These are phyloP conservation scores for Colletotrichum camelliae DNA, from an alignment of 2,329 filamentous ascomycete genomes.

Conservation along the genomic window DNA sequence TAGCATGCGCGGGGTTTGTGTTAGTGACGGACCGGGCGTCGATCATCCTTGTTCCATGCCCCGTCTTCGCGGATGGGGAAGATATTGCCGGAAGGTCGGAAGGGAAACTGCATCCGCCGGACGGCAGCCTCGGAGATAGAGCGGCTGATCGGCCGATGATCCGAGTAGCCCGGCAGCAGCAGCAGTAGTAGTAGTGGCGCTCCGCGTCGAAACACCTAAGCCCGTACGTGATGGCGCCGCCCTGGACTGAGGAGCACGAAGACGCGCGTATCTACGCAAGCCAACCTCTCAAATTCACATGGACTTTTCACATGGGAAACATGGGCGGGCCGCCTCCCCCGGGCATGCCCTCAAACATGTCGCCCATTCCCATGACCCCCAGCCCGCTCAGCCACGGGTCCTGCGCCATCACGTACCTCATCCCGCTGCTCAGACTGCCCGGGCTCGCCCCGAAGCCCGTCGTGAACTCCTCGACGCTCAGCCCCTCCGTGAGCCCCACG, in stretches of 20 bases:
- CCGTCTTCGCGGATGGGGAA: neutral
- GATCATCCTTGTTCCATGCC: neutral
- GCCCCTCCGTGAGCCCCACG: constrained; percentile 9
- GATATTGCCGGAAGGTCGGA: neutral
- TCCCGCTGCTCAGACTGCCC: constrained; percentile 26
- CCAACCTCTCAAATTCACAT: no score
- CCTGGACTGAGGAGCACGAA: neutral
- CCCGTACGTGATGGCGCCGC: neutral
- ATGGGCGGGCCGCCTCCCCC: constrained; percentile 30
- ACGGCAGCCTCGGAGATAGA: neutral
- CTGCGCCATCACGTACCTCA: constrained; percentile 38
- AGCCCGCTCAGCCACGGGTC: constrained; percentile 47
- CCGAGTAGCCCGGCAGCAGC: neutral
- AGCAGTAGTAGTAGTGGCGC: neutral
- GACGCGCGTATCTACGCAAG: neutral
- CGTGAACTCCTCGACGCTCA: constrained; percentile 21
- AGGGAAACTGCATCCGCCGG: neutral
- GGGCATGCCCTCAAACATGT: constrained; percentile 40
- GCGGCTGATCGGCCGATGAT: neutral
- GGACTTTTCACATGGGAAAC: constrained; percentile 35
- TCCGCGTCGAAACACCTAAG: neutral
- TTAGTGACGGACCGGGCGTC: neutral
- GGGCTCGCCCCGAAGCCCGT: constrained; percentile 19
- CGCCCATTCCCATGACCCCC: constrained; percentile 23
- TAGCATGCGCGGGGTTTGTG: neutral